These are phyloP conservation scores for Lachnellula cervina DNA, from an alignment of 2,329 filamentous ascomycete genomes.

Conservation along the genomic window DNA sequence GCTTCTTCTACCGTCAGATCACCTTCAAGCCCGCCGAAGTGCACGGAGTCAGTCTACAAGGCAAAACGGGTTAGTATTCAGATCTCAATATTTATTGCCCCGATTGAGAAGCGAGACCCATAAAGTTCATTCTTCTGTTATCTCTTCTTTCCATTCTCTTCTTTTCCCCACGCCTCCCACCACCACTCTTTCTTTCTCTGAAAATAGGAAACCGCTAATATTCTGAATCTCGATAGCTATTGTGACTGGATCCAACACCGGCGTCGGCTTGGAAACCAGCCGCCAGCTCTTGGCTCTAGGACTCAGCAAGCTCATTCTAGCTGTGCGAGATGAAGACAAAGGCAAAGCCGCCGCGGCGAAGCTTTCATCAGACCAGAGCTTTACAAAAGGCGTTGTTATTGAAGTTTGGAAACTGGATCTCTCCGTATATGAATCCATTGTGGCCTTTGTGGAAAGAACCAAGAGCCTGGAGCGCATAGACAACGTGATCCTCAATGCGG, in stretches of 20 bases:
- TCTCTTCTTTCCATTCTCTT: too few relatives aligned
- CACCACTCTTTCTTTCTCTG: too few relatives aligned
- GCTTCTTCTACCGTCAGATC: conserved; percentile 8
- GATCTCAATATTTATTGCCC: too few relatives aligned
- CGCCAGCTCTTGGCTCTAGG: conserved; percentile 36
- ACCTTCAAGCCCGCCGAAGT: not conserved
- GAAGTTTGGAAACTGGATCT: conserved; percentile 49
- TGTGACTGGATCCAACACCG: conserved; percentile 12
- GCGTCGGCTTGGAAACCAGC: conserved; percentile 40
- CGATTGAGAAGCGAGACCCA: too few relatives aligned
- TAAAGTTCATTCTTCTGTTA: too few relatives aligned
- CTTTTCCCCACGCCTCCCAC: too few relatives aligned
- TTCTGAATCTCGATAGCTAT: not conserved
- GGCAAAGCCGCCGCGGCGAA: conserved; percentile 37
- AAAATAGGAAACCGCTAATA: too few relatives aligned
- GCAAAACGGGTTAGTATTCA: not conserved
- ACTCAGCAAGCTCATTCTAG: conserved; percentile 42
- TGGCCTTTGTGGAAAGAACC: conserved; percentile 35
- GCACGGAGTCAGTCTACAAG: conserved; percentile 2
- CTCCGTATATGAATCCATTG: conserved; percentile 40
- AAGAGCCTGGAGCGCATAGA: conserved; percentile 35
- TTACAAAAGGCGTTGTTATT: conserved; percentile 34
- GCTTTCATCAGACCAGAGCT: conserved; percentile 24
- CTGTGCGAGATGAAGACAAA: conserved; percentile 39
- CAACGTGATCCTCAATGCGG: conserved; percentile 42